A percentile compares a stretch with the other conserved stretches of the same genome.
Conservation (phyloP, 2,329 filamentous ascomycete species). For the Pseudogymnoascus sp. region DNA sequence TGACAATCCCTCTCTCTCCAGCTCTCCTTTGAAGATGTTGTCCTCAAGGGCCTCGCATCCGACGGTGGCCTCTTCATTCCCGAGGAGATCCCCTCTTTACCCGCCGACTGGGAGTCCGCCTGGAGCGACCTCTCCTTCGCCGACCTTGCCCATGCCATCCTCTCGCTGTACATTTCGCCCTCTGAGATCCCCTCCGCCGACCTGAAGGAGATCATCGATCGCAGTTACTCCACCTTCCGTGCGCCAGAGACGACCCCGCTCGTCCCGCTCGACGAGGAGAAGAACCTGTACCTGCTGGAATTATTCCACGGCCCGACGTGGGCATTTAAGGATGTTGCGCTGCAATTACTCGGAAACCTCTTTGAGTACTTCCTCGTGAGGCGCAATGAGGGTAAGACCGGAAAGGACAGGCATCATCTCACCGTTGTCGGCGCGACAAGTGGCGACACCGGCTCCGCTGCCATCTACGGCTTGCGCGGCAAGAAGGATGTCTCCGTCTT, state of each 20-base stretch:
- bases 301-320: conserved; percentile 95
- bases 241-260: conserved; percentile 69
- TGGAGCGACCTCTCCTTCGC: conserved; percentile 75
- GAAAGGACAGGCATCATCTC: conserved; percentile 59
- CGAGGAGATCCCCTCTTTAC: conserved; percentile 63
- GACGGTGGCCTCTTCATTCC: conserved; percentile 89
- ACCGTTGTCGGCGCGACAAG: conserved; percentile 82
- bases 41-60: conserved; percentile 77
- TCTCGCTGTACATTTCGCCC: conserved; percentile 78
- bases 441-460: conserved; percentile 85
- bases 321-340: conserved; percentile 89
- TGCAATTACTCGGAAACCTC: conserved; percentile 93
- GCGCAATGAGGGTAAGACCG: conserved; percentile 61
- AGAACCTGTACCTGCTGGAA: conserved; percentile 78
- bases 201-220: conserved; percentile 72
- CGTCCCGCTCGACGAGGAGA: conserved; percentile 60
- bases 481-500: conserved; percentile 97
- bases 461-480: conserved; percentile 87
- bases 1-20: conserved; percentile 29
- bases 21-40: conserved; percentile 86
- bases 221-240: conserved; percentile 86
- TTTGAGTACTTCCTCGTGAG: conserved; percentile 81
- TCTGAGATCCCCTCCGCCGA: conserved; percentile 74
- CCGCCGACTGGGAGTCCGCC: conserved; percentile 52
- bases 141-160: conserved; percentile 75